Conservation (phyloP, 768 basidiomycete genomes). For the Cubamyces lactineus region DNA sequence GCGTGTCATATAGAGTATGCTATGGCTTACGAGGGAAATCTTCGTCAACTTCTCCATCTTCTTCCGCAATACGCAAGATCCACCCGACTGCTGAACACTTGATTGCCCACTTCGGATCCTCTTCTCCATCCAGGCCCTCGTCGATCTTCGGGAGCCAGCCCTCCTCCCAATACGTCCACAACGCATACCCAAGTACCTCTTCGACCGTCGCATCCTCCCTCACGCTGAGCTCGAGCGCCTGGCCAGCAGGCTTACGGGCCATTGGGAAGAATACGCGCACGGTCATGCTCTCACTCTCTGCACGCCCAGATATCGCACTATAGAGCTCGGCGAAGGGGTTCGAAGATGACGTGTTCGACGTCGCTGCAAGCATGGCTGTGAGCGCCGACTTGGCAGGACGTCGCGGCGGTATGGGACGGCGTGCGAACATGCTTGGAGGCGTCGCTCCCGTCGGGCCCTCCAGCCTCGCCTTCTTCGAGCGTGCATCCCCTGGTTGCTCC, state of each 20-base stretch:
- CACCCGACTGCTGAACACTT: constrained; percentile 81
- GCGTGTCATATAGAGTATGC: no score
- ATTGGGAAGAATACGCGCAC: constrained; percentile 88
- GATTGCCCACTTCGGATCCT: constrained; percentile 61
- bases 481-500: constrained; percentile 25
- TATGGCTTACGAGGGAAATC: constrained; percentile 87
- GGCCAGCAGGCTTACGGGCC: constrained; percentile 60
- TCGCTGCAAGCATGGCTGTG: constrained; percentile 72
- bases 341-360: constrained; percentile 57
- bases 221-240: constrained; percentile 73
- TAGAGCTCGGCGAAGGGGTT: constrained; percentile 93
- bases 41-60: constrained; percentile 98
- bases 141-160: constrained; percentile 78
- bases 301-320: constrained; percentile 80
- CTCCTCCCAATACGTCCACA: constrained; percentile 95
- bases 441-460: not conserved
- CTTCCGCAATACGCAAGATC: constrained; percentile 92
- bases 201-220: constrained; percentile 90
- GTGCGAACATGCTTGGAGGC: constrained; percentile 47
- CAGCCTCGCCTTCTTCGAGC: constrained; percentile 20
- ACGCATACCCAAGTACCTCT: constrained; percentile 91
- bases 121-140: constrained; percentile 59
- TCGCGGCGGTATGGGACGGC: constrained; percentile 50
- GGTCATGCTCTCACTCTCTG: constrained; percentile 56
- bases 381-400: constrained; percentile 63